Conservation (phyloP, 1,284 basidiomycete species). For the Leucoagaricus sp. region DNA sequence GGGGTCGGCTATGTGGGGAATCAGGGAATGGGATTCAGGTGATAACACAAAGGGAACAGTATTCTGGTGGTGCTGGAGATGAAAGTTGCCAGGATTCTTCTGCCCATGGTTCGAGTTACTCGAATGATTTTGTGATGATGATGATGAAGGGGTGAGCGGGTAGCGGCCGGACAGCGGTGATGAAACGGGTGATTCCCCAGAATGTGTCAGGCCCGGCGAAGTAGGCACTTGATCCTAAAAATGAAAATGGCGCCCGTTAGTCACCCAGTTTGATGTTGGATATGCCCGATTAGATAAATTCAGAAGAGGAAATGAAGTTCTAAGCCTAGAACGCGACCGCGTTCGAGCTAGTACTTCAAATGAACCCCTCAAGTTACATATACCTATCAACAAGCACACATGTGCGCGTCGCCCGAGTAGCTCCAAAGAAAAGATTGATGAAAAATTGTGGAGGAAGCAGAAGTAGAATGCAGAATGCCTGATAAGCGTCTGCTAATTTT, state of each 20-base stretch:
- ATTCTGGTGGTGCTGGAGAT: background rate
- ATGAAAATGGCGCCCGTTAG: background rate
- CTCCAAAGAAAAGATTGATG: background rate
- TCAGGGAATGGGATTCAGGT: conserved; percentile 9
- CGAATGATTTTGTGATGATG: conserved; percentile 12
- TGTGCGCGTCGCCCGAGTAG: background rate
- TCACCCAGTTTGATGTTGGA: background rate
- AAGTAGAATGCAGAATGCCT: background rate
- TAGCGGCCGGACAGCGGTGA: conserved; percentile 12
- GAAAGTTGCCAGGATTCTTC: background rate
- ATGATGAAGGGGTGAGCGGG: conserved; percentile 13
- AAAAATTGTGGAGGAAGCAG: background rate
- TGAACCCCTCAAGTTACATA: background rate
- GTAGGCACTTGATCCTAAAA: conserved; percentile 12
- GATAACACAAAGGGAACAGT: conserved; percentile 6
- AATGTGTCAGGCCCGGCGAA: conserved; percentile 9
- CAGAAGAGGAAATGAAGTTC: background rate
- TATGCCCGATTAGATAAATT: background rate
- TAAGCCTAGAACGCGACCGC: background rate
- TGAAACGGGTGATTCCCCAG: conserved; percentile 6
- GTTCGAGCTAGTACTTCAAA: too few relatives aligned
- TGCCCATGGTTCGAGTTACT: background rate
- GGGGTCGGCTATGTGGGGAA: conserved; percentile 6
- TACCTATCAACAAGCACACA: background rate
- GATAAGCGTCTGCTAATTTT: conserved; percentile 9